Percentiles rank a stretch among this genome's conserved stretches.
Evolutionary conservation across 2,329 filamentous ascomycete species (phyloP).

Genomic region (Pyrenophora tritici-repentis): DNA sequence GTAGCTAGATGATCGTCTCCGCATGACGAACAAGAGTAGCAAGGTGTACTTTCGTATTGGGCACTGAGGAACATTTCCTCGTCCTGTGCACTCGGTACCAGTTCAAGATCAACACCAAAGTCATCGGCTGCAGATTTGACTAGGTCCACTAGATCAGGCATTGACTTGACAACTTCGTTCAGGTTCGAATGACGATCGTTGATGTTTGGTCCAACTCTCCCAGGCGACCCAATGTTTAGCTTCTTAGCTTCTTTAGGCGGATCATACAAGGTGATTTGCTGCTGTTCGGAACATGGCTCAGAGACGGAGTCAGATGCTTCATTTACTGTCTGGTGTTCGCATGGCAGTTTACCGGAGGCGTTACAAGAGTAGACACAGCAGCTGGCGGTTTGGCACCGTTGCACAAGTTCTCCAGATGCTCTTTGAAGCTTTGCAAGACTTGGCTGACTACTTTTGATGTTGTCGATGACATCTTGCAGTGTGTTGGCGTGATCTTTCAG

Average conservation of each 20-base stretch:
- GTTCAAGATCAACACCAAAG: constrained; percentile 41
- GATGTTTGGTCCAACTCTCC: constrained; percentile 34
- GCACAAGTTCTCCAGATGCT: constrained; percentile 25
- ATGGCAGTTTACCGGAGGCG: constrained; percentile 2
- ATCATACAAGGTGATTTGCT: constrained; percentile 13
- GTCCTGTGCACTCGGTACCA: constrained; percentile 25
- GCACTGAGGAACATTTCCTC: constrained; percentile 33
- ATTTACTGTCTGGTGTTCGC: neutral
- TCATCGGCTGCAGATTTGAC: constrained; percentile 46
- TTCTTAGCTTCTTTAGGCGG: constrained; percentile 31
- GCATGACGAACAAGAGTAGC: constrained; percentile 5
- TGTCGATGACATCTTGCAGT: constrained; percentile 48
- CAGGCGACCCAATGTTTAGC: constrained; percentile 32
- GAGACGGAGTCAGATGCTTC: neutral
- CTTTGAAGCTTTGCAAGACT: constrained; percentile 22
- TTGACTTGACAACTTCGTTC: constrained; percentile 31
- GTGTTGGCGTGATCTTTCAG: constrained; percentile 48
- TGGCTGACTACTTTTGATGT: constrained; percentile 37
- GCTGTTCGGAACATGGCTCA: constrained; percentile 12
- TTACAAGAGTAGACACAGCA: constrained; percentile 7
- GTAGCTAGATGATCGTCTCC: neutral
- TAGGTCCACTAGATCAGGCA: constrained; percentile 44
- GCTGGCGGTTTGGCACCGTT: constrained; percentile 15
- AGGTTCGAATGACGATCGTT: constrained; percentile 36
- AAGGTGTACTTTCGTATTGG: constrained; percentile 22